These are phyloP conservation scores for Panicum hallii DNA, from an alignment of 202 grass and related monocot species.

Conservation along the genomic window DNA sequence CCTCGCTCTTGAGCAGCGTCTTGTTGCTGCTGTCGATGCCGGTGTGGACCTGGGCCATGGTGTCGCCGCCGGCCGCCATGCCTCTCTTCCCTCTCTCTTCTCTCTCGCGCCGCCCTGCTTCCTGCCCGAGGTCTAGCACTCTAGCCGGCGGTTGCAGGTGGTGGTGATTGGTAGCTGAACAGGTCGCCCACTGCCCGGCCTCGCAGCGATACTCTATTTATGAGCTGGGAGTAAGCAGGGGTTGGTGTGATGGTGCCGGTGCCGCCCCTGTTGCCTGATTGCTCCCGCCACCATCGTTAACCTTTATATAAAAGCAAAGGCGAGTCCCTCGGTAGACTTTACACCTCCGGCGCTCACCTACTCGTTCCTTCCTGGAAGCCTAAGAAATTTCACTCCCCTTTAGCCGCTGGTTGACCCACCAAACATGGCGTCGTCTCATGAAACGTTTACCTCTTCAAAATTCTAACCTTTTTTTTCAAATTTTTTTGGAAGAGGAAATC, in stretches of 20 bases:
- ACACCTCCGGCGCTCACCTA: background rate
- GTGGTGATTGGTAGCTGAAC: background rate
- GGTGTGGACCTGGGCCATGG: background rate
- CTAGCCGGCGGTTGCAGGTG: too few species aligned
- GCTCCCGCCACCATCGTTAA: background rate
- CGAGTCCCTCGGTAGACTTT: background rate
- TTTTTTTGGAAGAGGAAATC: too few species aligned
- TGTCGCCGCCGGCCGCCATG: slow-evolving; percentile 3
- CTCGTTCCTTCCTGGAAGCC: background rate
- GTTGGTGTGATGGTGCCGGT: background rate
- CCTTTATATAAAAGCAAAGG: background rate
- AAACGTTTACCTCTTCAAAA: background rate
- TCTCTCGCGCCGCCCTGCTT: background rate
- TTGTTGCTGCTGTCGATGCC: slow-evolving; percentile 35
- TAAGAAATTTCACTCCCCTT: background rate
- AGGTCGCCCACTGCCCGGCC: background rate
- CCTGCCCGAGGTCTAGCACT: background rate
- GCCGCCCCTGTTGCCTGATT: background rate
- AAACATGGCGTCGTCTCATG: background rate
- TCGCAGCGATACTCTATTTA: slow-evolving; percentile 13
- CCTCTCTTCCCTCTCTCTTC: background rate
- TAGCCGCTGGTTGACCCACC: background rate
- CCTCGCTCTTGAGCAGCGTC: slow-evolving; percentile 56
- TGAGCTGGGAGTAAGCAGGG: background rate
- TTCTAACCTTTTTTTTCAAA: too few species aligned